Conservation (phyloP, 257 asterid species). For the Misopates orontium region DNA sequence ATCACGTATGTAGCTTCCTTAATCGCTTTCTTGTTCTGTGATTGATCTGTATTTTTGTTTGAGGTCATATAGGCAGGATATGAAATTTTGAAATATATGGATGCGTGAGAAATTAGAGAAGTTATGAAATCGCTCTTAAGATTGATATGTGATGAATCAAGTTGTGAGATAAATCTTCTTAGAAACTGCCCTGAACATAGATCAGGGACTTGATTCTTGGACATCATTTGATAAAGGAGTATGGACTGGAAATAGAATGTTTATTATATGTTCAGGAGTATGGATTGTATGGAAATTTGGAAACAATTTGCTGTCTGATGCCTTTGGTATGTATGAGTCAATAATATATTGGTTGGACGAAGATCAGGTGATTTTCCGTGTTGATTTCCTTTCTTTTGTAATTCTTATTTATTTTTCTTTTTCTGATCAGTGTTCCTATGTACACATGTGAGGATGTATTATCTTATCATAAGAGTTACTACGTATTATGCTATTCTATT, state of each 20-base stretch:
- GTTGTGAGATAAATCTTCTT: background rate
- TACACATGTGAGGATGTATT: background rate
- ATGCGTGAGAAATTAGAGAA: no score
- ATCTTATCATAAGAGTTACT: background rate
- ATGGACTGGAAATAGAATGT: background rate
- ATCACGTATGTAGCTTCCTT: slow-evolving; percentile 64
- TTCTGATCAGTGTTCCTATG: background rate
- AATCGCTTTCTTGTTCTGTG: background rate
- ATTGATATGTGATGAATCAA: no score
- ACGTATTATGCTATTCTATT: background rate
- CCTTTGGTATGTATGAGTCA: background rate
- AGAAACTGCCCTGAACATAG: background rate
- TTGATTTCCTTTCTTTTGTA: background rate
- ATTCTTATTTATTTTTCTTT: background rate
- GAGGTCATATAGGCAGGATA: background rate
- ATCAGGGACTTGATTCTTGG: background rate
- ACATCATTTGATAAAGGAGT: background rate
- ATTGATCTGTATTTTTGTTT: background rate
- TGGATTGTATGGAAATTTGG: background rate
- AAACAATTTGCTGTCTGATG: background rate
- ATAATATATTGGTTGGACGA: background rate
- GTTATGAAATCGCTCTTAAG: no score
- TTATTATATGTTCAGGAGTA: background rate
- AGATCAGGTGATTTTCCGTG: background rate
- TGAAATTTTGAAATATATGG: no score